Evolutionary conservation across 805 yeast genomes (phyloP).

Genomic region (Tetrapisispora phaffii): DNA sequence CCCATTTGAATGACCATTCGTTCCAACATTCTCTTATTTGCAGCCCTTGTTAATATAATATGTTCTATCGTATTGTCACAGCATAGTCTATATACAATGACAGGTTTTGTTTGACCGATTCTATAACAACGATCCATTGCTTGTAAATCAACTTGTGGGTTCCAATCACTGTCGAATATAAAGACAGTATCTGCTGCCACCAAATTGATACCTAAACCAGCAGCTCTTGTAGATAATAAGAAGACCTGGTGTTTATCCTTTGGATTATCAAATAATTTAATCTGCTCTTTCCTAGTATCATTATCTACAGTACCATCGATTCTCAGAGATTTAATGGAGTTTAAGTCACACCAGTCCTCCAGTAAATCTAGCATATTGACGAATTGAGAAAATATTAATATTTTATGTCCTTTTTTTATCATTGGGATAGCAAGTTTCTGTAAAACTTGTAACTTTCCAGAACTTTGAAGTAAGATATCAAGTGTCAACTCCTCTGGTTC

Average conservation of each 20-base stretch:
- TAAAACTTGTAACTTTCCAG: constrained; percentile 66
- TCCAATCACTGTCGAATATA: constrained; percentile 90
- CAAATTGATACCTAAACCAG: constrained; percentile 86
- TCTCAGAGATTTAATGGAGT: constrained; percentile 41
- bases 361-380: constrained; percentile 72
- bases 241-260: constrained; percentile 40
- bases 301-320: constrained; percentile 72
- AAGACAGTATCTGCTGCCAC: constrained; percentile 85
- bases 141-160: constrained; percentile 92
- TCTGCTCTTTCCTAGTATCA: constrained; percentile 53
- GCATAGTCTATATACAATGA: constrained; percentile 68
- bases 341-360: constrained; percentile 57
- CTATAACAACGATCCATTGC: constrained; percentile 95
- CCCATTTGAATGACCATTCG: constrained; percentile 65
- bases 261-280: constrained; percentile 37
- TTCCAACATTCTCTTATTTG: constrained; percentile 70
- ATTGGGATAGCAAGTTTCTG: constrained; percentile 51
- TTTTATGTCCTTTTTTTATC: constrained; percentile 46
- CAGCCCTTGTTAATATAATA: constrained; percentile 65
- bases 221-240: constrained; percentile 82
- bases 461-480: constrained; percentile 38
- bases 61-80: constrained; percentile 77
- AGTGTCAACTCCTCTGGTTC: constrained; percentile 34
- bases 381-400: constrained; percentile 81
- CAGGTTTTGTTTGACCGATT: constrained; percentile 83